Conservation (phyloP, 352 stramenopile genomes). For the Phytophthora agathidicida region DNA sequence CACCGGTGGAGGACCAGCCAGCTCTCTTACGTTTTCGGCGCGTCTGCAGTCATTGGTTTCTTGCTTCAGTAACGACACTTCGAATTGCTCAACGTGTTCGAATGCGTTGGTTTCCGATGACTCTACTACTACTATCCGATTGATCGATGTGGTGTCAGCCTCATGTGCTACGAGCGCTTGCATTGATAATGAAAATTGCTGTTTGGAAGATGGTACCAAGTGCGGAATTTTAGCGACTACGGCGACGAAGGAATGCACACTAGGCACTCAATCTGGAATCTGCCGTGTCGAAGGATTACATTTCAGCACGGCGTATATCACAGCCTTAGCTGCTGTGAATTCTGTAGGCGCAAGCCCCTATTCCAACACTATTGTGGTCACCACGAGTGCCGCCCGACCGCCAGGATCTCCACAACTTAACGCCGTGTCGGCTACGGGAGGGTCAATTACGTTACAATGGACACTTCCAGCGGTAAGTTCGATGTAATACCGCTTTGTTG, state of each 20-base stretch:
- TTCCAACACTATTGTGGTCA: slow-evolving; percentile 17
- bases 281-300: slow-evolving; percentile 40
- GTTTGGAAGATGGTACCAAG: slow-evolving; percentile 1
- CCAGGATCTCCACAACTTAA: slow-evolving; percentile 37
- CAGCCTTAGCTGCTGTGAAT: slow-evolving; percentile 42
- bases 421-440: slow-evolving; percentile 26
- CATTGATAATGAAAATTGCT: slow-evolving; percentile 19
- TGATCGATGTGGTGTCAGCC: not conserved
- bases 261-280: not conserved
- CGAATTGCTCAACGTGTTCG: slow-evolving; percentile 33
- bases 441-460: slow-evolving; percentile 45
- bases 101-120: slow-evolving; percentile 6
- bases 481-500: not conserved
- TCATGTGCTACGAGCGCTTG: slow-evolving; percentile 18
- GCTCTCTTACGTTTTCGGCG: slow-evolving; percentile 27
- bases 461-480: slow-evolving; percentile 36
- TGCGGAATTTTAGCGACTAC: slow-evolving; percentile 33
- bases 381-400: slow-evolving; percentile 20
- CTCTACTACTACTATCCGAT: not conserved
- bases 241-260: slow-evolving; percentile 20
- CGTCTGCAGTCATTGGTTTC: slow-evolving; percentile 25
- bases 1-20: slow-evolving; percentile 34
- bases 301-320: slow-evolving; percentile 32
- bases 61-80: slow-evolving; percentile 29
- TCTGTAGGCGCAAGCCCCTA: slow-evolving; percentile 35